Evolutionary conservation across 768 basidiomycete genomes (phyloP).

Genomic region (Gloeopeniophorella convolvens): DNA sequence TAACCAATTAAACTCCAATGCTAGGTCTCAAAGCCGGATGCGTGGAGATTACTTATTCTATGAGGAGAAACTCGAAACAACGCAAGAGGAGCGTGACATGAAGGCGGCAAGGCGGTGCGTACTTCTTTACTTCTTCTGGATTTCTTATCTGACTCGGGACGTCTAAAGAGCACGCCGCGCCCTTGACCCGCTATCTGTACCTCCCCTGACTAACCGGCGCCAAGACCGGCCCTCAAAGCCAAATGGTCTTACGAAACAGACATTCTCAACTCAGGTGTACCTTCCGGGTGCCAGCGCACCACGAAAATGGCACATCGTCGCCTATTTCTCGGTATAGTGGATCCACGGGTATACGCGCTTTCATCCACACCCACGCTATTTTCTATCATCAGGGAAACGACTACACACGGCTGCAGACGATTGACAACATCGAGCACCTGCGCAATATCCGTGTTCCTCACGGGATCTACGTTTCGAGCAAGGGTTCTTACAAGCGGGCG

Average conservation of each 20-base stretch:
- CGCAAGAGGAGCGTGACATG: slow-evolving; percentile 70
- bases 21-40: slow-evolving; percentile 82
- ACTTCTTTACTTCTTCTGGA: neutral
- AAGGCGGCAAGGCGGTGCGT: slow-evolving; percentile 71
- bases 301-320: slow-evolving; percentile 79
- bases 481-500: slow-evolving; percentile 31
- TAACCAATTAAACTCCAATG: slow-evolving; percentile 1
- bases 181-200: slow-evolving; percentile 51
- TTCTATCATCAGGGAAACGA: slow-evolving; percentile 49
- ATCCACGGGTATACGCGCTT: slow-evolving; percentile 3
- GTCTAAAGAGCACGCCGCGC: slow-evolving; percentile 46
- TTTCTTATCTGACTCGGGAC: neutral
- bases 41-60: slow-evolving; percentile 78
- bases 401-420: slow-evolving; percentile 60
- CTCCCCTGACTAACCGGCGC: slow-evolving; percentile 57
- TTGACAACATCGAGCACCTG: slow-evolving; percentile 71
- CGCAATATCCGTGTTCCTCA: slow-evolving; percentile 59
- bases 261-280: slow-evolving; percentile 71
- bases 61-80: slow-evolving; percentile 77
- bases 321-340: slow-evolving; percentile 64
- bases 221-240: slow-evolving; percentile 75
- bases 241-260: slow-evolving; percentile 81
- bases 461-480: slow-evolving; percentile 69
- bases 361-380: slow-evolving; percentile 3
- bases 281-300: slow-evolving; percentile 50